These are phyloP conservation scores for Quercus ilex DNA, from an alignment of 306 rosid genomes.

Conservation along the genomic window DNA sequence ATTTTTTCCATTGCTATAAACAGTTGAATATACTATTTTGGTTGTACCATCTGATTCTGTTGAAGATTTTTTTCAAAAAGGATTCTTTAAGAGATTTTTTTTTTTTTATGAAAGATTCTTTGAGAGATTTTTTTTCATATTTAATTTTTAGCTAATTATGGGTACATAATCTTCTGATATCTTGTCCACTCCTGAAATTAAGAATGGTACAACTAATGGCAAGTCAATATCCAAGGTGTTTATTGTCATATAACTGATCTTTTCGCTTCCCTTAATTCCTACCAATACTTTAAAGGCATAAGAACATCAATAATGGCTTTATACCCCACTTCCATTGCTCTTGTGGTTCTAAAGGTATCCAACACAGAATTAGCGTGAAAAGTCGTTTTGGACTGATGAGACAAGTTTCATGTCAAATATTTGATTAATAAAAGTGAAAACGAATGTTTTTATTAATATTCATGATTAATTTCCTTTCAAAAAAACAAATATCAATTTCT, in stretches of 20 bases:
- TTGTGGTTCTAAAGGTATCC: constrained; percentile 13
- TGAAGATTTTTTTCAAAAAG: background rate
- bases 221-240: constrained; percentile 21
- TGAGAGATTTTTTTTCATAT: constrained; percentile 3
- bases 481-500: background rate
- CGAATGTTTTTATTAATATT: constrained; percentile 6
- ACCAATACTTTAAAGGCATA: constrained; percentile 18
- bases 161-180: constrained; percentile 16
- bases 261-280: constrained; percentile 19
- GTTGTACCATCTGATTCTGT: too few species aligned
- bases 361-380: constrained; percentile 26
- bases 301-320: constrained; percentile 19
- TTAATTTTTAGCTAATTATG: constrained; percentile 20
- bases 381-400: constrained; percentile 23
- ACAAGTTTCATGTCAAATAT: constrained; percentile 10
- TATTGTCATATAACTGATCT: constrained; percentile 14
- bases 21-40: too few species aligned
- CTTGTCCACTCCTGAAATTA: constrained; percentile 9
- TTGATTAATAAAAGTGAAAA: constrained; percentile 34
- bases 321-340: background rate
- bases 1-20: too few species aligned
- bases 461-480: too few species aligned
- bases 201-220: constrained; percentile 23
- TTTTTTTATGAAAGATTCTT: background rate
- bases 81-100: background rate